Evolutionary conservation across 164 flowering plant species (phyloP), one percentile per base, ranked within the genome.

Genomic region (Kalanchoe fedtschenkoi): DNA sequence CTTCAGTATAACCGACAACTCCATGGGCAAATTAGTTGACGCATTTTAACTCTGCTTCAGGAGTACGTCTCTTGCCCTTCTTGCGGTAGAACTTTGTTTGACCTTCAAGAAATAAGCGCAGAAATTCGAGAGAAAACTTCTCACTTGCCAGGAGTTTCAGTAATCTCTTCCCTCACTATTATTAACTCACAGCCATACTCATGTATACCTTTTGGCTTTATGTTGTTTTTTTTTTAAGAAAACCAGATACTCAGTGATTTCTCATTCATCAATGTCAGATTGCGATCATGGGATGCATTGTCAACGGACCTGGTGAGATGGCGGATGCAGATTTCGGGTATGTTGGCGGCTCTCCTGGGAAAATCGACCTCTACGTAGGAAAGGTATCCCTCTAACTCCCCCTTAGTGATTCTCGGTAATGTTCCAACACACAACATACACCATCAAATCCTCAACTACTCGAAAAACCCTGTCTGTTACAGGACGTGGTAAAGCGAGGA

Each of bases 311-410:
- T 0, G 98, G 98, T 61, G 98, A 93, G 78, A 93, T 93, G 98
- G 98, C 97, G 53, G 98, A 93, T 80, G 98, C 98, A 46, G 97
- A 93, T 77, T 93, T 93, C 71, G 98, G 98, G 0, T 93, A 93
- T 63, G 98, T 93, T 33, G 98, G 96, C 60, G 98, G 97, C 66
- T 81, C 97, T 65, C 98, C 98, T 24, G 98, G 98, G 64, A 93
- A 93, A 78, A 93, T 93, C 62, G 98, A 93, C 71, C 88, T 93
- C 30, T 93, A 89, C 62, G 98, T 92, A 26, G 98, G 98, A 63
- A 89, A 89, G 98, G 96, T 91, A 78, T 10, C n/a, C n/a, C n/a
- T n/a, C n/a, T n/a, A 42, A 11, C 16, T 42, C 16, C 19, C 51
- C 21, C 1, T 14, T 5, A 22, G 7, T 47, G 28, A 21, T 6